A percentile compares a stretch with the other conserved stretches of the same genome.
Conservation (phyloP, 2,329 filamentous ascomycete species). For the Xylaria sp. region DNA sequence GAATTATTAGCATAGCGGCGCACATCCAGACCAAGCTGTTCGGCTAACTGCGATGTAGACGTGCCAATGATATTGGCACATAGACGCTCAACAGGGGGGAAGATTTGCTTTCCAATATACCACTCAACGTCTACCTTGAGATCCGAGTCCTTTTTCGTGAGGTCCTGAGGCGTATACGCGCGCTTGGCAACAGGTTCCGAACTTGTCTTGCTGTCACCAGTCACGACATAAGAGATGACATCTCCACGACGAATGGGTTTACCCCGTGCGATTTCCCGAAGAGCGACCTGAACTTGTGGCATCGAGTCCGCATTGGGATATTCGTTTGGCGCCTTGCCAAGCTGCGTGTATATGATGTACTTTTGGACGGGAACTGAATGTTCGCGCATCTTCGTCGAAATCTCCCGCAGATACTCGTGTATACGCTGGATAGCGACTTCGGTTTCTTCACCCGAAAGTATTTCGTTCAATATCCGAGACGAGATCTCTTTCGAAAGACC, state of each 20-base stretch:
- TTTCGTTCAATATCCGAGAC: conserved; percentile 87
- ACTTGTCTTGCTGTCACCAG: conserved; percentile 70
- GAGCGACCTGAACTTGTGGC: conserved; percentile 96
- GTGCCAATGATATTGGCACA: conserved; percentile 96
- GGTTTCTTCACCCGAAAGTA: conserved; percentile 91
- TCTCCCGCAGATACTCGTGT: conserved; percentile 89
- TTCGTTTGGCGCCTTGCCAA: conserved; percentile 91
- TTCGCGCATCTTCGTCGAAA: conserved; percentile 87
- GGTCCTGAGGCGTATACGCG: conserved; percentile 86
- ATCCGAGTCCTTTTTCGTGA: conserved; percentile 78
- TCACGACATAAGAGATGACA: conserved; percentile 96
- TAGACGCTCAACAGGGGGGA: conserved; percentile 96
- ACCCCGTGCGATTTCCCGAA: conserved; percentile 86
- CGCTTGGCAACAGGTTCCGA: conserved; percentile 84
- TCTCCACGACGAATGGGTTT: conserved; percentile 92
- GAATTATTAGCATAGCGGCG: conserved; percentile 81
- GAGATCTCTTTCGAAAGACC: conserved; percentile 95
- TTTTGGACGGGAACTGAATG: conserved; percentile 79
- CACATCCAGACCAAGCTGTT: conserved; percentile 92
- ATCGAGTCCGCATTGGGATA: conserved; percentile 95
- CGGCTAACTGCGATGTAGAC: conserved; percentile 87
- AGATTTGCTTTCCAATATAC: conserved; percentile 98
- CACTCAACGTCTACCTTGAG: conserved; percentile 94
- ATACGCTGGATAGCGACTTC: conserved; percentile 89
- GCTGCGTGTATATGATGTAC: conserved; percentile 98